Evolutionary conservation across 202 grass and related monocot genomes (phyloP).

Genomic region (Schoenoplectus triqueter): DNA sequence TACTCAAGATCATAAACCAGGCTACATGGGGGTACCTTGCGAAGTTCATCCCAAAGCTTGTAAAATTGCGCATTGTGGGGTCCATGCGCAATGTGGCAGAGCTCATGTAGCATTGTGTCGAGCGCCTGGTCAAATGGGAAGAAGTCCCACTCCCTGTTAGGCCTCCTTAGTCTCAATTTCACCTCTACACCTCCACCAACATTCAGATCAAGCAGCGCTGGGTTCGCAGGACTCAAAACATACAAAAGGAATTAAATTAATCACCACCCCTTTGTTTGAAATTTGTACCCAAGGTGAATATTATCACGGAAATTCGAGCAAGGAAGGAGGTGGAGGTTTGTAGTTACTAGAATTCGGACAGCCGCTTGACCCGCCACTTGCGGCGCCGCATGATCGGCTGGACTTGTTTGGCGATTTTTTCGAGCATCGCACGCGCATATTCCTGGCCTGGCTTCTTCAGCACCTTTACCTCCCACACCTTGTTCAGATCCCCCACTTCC

Average conservation of each 20-base stretch:
- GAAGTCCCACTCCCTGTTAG: conserved; percentile 77
- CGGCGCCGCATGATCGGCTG: conserved; percentile 94
- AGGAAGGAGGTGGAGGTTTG: not conserved
- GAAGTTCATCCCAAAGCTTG: conserved; percentile 96
- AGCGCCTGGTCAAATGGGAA: conserved; percentile 86
- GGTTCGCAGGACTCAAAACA: conserved; percentile 63
- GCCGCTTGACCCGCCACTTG: conserved; percentile 90
- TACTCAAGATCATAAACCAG: not conserved
- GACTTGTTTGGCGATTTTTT: conserved; percentile 86
- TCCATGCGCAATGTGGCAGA: conserved; percentile 72
- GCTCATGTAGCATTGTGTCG: conserved; percentile 98
- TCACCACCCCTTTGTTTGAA: not conserved
- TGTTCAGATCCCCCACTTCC: conserved; percentile 82
- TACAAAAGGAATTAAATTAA: not conserved
- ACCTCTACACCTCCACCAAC: conserved; percentile 70
- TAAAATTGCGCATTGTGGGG: conserved; percentile 87
- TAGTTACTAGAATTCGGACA: conserved; percentile 88
- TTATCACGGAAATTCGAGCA: not conserved
- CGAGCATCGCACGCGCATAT: conserved; percentile 62
- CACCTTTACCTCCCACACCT: conserved; percentile 84
- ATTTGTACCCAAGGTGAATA: not conserved
- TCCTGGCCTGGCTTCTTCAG: conserved; percentile 84
- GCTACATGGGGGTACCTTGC: conserved; percentile 53
- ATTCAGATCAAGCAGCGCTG: conserved; percentile 81
- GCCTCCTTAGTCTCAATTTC: conserved; percentile 74